Evolutionary conservation across 352 stramenopile genomes (phyloP).

Genomic region (Chrysophaeum taylorii): DNA sequence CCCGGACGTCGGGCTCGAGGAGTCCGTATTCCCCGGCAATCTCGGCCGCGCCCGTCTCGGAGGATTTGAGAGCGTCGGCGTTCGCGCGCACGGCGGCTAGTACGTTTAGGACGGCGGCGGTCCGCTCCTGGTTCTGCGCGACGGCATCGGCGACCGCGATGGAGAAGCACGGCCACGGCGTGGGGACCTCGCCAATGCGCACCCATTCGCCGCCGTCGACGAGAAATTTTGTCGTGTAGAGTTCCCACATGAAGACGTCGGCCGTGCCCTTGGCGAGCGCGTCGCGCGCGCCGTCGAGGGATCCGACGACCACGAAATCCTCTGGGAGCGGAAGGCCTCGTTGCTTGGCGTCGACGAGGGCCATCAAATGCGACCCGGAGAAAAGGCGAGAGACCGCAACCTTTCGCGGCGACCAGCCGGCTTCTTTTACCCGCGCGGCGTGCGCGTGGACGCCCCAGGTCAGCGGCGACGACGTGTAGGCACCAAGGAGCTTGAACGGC

Average conservation of each 20-base stretch:
- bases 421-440: neutral
- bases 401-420: slow-evolving; percentile 21
- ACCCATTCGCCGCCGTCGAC: slow-evolving; percentile 21
- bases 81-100: neutral
- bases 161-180: slow-evolving; percentile 35
- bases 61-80: neutral
- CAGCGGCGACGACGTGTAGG: slow-evolving; percentile 21
- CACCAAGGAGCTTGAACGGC: slow-evolving; percentile 16
- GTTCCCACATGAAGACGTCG: slow-evolving; percentile 28
- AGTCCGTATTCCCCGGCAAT: slow-evolving; percentile 5
- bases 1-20: neutral
- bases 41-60: neutral
- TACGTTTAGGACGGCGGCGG: neutral
- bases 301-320: slow-evolving; percentile 25
- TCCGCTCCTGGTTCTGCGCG: neutral
- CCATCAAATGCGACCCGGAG: slow-evolving; percentile 32
- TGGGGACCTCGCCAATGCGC: slow-evolving; percentile 25
- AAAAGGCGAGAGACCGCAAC: slow-evolving; percentile 23
- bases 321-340: slow-evolving; percentile 18
- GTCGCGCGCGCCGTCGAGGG: neutral
- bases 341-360: slow-evolving; percentile 20
- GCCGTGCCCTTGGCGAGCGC: neutral
- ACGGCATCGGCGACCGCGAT: neutral
- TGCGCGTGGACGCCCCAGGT: slow-evolving; percentile 26
- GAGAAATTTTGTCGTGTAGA: slow-evolving; percentile 28